phyloP scores from a whole-genome alignment of 1,139 yeast genomes.

The Candida freyschussii region DNA sequence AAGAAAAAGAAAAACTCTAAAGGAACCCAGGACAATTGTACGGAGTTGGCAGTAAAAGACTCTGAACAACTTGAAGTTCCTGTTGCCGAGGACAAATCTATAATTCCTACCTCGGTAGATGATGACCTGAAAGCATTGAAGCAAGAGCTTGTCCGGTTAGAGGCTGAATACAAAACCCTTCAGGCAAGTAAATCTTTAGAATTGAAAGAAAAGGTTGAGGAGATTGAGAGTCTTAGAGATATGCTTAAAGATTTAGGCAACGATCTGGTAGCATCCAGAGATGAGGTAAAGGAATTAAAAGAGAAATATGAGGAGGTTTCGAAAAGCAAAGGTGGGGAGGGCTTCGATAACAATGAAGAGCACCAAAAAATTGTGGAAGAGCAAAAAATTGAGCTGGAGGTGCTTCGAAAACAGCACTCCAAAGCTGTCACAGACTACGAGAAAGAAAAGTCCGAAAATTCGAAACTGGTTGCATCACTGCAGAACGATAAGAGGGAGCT shows the following conservation, averaged over 20 bases:
- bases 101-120: neutral
- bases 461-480: conserved; percentile 4
- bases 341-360: conserved; percentile 2
- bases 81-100: conserved; percentile 2
- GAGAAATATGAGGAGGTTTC: conserved; percentile 1
- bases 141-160: conserved; percentile 18
- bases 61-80: conserved; percentile 8
- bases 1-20: conserved; percentile 21
- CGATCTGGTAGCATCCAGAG: conserved; percentile 59
- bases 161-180: conserved; percentile 22
- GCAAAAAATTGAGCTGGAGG: conserved; percentile 29
- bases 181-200: conserved; percentile 9
- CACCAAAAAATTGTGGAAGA: conserved; percentile 11
- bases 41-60: conserved; percentile 13
- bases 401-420: conserved; percentile 31
- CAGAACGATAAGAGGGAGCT: conserved; percentile 4
- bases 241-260: conserved; percentile 72
- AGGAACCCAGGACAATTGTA: no score
- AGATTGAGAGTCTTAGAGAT: conserved; percentile 47
- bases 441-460: conserved; percentile 18
- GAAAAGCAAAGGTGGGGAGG: conserved; percentile 3
- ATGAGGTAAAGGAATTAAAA: conserved; percentile 28
- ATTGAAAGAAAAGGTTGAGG: conserved; percentile 19
- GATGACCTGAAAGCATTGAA: conserved; percentile 1
- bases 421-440: conserved; percentile 33